Evolutionary conservation across 2,329 filamentous ascomycete genomes (phyloP).

Genomic region (Cladosporium sphaerospermum): DNA sequence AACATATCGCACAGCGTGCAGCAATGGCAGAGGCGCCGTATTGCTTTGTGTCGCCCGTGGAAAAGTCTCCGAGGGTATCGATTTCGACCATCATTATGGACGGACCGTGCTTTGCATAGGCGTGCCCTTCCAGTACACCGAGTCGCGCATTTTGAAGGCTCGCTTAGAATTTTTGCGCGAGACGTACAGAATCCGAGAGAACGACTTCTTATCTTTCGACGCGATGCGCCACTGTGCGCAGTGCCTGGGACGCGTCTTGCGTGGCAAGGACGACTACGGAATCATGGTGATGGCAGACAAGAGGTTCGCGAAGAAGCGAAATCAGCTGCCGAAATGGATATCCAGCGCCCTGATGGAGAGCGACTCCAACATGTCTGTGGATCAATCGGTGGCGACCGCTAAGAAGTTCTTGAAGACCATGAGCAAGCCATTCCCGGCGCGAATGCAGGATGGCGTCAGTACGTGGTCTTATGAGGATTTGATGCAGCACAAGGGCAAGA

Average conservation of each 20-base stretch:
- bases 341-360: conserved; percentile 77
- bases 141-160: conserved; percentile 93
- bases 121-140: conserved; percentile 97
- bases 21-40: conserved; percentile 90
- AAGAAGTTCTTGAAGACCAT: conserved; percentile 86
- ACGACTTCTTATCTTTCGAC: conserved; percentile 97
- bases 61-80: conserved; percentile 95
- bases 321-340: conserved; percentile 94
- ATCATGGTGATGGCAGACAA: conserved; percentile 97
- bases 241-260: conserved; percentile 85
- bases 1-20: conserved; percentile 95
- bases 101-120: conserved; percentile 94
- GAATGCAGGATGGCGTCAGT: conserved; percentile 85
- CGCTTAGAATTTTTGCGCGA: conserved; percentile 93
- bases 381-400: conserved; percentile 85
- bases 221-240: conserved; percentile 99
- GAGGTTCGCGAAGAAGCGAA: conserved; percentile 84
- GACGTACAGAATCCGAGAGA: conserved; percentile 92
- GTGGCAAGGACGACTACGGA: conserved; percentile 98
- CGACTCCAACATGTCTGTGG: conserved; percentile 85
- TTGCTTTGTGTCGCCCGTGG: conserved; percentile 92
- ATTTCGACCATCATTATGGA: conserved; percentile 98
- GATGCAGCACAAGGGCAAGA: conserved; percentile 68
- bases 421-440: conserved; percentile 79
- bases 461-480: conserved; percentile 83